Conservation (phyloP, 345 rosid genomes). For the Populus nigra region DNA sequence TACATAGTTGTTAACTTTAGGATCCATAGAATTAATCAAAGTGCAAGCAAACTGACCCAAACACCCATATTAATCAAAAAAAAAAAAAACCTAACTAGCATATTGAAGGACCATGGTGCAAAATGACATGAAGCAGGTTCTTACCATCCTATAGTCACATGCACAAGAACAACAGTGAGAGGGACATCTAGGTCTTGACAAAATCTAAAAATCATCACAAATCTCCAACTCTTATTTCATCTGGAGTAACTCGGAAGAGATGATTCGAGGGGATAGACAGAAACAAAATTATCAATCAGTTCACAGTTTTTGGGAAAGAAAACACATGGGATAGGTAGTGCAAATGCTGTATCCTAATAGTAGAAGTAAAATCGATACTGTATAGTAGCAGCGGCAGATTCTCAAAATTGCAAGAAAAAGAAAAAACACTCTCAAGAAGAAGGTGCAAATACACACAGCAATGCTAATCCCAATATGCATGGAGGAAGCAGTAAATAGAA, state of each 20-base stretch:
- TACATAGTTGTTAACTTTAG: no score
- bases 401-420: background rate
- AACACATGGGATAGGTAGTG: background rate
- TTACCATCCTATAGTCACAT: background rate
- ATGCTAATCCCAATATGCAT: background rate
- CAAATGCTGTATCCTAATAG: background rate
- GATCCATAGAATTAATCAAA: accelerated
- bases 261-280: background rate
- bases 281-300: background rate
- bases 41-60: accelerated
- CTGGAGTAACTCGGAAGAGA: background rate
- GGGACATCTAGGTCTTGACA: background rate
- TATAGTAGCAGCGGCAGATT: background rate
- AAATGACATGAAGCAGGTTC: background rate
- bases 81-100: no score
- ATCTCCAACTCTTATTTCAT: no score
- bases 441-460: slow-evolving; percentile 9
- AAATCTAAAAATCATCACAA: background rate
- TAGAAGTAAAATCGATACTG: background rate
- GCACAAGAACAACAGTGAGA: background rate
- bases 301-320: background rate
- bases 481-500: background rate
- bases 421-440: background rate
- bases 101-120: background rate
- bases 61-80: no score